Conservation (phyloP, 306 rosid genomes). For the Sesbania bispinosa region DNA sequence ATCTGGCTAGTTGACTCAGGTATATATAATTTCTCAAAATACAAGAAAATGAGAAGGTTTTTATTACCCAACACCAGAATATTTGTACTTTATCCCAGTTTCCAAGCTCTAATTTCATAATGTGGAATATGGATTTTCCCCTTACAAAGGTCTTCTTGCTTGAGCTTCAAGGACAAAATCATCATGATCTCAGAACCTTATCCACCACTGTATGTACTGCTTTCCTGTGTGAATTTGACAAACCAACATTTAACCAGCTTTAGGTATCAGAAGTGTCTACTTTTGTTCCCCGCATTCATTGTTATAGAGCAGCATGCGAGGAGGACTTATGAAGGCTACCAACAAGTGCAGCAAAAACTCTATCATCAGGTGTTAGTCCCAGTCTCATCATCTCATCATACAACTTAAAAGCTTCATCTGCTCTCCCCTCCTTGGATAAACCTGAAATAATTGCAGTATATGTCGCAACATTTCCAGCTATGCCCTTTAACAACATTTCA, state of each 20-base stretch:
- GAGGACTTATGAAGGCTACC: conserved; percentile 51
- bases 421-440: conserved; percentile 75
- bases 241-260: not conserved
- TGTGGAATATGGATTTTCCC: conserved; percentile 4
- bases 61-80: conserved; percentile 1
- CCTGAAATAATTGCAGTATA: conserved; percentile 72
- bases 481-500: conserved; percentile 59
- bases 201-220: not conserved
- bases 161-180: conserved; percentile 7
- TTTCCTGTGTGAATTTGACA: not conserved
- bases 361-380: conserved; percentile 72
- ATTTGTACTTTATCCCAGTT: not conserved
- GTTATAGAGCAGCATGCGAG: conserved; percentile 9
- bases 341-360: conserved; percentile 62
- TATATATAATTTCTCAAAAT: not conserved
- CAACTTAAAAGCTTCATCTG: conserved; percentile 67
- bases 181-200: not conserved
- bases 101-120: not conserved
- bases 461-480: conserved; percentile 47
- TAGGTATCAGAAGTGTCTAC: not conserved
- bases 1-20: too few relatives aligned
- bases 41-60: not conserved
- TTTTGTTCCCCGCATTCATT: not conserved
- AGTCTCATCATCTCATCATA: conserved; percentile 67
- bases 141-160: not conserved